Evolutionary conservation across 108 stramenopile genomes (phyloP), one percentile per base, ranked within the genome.

Genomic region (Nitzschia sp.): DNA sequence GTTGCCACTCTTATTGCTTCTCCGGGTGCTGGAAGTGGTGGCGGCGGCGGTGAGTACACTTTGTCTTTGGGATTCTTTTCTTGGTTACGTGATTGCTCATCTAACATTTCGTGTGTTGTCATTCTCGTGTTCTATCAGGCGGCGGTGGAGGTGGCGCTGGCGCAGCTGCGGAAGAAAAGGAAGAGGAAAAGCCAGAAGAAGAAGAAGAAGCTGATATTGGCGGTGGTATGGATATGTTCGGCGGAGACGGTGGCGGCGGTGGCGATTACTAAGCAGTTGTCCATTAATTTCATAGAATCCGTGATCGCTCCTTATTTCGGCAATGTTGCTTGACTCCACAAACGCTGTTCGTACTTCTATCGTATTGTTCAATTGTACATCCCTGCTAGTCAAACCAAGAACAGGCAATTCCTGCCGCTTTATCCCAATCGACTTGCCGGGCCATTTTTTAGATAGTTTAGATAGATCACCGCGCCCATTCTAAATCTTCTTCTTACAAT

Each of bases 201-300:
- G 85, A 90, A 74, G 86, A 81, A 62, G 89, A 90, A 76, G 76
- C 70, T 3, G 86, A 87, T 50, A 75, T 89, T 63, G 92, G 83
- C 32, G 89, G 83, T 22, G 87, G 82, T 45, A 87, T 95, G 63
- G 96, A 96, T 75, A 94, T 92, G 91, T 90, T 91, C 62, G 91
- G 91, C 52, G 91, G 85, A 59, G 84, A 47, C 28, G 80, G 65
- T 46, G 86, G 73, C 31, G 84, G 47, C 22, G 85, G 81, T 25
- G 85, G 79, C 53, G 80, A 85, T 57, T 85, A 85, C 58, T 82
- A 85, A 56, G 38, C 13, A 9, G 38, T 6, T 41, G 38, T 13
- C 38, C 38, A 41, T 6, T 41, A 41, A 41, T 13, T 41, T 9
- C 38, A 9, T 41, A 41, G 38, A 41, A 6, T 9, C 13, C 13